Percentiles rank a stretch among this genome's conserved stretches.
Conservation (phyloP, 768 basidiomycete species). For the Mycena olivaceomarginata region DNA sequence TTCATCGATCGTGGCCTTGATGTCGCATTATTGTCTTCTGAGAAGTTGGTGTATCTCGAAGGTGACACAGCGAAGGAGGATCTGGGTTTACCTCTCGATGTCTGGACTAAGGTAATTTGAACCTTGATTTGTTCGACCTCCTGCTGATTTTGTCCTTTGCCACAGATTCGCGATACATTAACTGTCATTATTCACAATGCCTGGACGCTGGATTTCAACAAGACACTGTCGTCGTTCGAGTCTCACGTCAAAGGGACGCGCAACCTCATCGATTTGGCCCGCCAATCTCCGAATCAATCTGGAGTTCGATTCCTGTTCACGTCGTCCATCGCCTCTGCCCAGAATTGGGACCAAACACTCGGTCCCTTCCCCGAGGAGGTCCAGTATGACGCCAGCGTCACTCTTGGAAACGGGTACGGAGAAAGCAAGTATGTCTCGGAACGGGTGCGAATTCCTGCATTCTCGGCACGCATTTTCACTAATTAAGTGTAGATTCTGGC, state of each 20-base stretch:
- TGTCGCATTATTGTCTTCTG: slow-evolving; percentile 48
- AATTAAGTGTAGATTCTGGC: background rate
- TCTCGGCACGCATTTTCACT: background rate
- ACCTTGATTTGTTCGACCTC: background rate
- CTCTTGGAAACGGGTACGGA: slow-evolving; percentile 54
- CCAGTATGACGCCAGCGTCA: slow-evolving; percentile 49
- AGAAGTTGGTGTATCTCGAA: slow-evolving; percentile 59
- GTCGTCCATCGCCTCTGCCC: slow-evolving; percentile 31
- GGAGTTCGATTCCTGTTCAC: too few relatives aligned
- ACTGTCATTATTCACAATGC: slow-evolving; percentile 66
- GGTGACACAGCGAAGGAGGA: slow-evolving; percentile 54
- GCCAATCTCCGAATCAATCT: slow-evolving; percentile 7
- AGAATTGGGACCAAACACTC: slow-evolving; percentile 46
- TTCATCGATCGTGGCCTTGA: slow-evolving; percentile 51
- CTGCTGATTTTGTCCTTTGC: background rate
- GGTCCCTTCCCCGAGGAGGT: slow-evolving; percentile 59
- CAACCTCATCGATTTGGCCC: slow-evolving; percentile 54
- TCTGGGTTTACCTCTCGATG: slow-evolving; percentile 50
- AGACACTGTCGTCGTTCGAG: slow-evolving; percentile 58
- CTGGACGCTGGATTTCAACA: slow-evolving; percentile 64
- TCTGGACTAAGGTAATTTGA: slow-evolving; percentile 55
- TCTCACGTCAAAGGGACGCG: slow-evolving; percentile 62
- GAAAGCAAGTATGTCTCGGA: slow-evolving; percentile 60
- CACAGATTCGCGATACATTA: slow-evolving; percentile 52
- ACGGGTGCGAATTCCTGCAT: slow-evolving; percentile 46